phyloP scores from a whole-genome alignment of 2,329 filamentous ascomycete species.

The Phialocephala sp. region DNA sequence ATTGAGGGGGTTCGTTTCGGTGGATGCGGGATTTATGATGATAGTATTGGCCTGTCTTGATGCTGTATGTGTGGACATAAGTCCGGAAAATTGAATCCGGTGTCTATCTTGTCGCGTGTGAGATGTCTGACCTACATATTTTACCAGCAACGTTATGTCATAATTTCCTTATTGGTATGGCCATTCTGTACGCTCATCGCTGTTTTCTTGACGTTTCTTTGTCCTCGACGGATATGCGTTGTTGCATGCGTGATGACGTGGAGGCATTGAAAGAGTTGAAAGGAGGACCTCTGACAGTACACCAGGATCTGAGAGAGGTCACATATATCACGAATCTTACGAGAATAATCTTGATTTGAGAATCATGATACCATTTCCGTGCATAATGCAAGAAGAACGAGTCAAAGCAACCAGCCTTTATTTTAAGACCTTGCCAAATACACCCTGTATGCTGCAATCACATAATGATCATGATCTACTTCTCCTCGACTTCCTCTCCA shows the following conservation, averaged over 20 bases:
- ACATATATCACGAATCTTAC: neutral
- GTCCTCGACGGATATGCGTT: no score
- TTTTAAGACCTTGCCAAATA: slow-evolving; percentile 43
- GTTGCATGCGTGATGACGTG: no score
- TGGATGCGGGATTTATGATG: neutral
- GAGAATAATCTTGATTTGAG: slow-evolving; percentile 18
- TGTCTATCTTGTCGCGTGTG: neutral
- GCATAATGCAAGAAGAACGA: slow-evolving; percentile 44
- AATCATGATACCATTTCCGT: slow-evolving; percentile 46
- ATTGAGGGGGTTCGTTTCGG: neutral
- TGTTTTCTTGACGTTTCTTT: no score
- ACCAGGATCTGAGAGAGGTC: neutral
- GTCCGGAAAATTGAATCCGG: neutral
- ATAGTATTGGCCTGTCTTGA: neutral
- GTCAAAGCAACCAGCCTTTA: slow-evolving; percentile 44
- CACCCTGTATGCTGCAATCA: slow-evolving; percentile 43
- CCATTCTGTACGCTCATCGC: no score
- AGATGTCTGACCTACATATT: neutral
- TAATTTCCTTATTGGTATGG: no score
- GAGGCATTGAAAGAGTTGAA: neutral
- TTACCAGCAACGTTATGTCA: no score
- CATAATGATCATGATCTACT: slow-evolving; percentile 41
- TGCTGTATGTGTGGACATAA: neutral
- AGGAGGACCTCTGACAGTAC: neutral
- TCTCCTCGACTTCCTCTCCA: slow-evolving; percentile 53